Evolutionary conservation across 2,329 filamentous ascomycete species (phyloP), one percentile per base, ranked within the genome.

Genomic region (Phialocephala subalpina): DNA sequence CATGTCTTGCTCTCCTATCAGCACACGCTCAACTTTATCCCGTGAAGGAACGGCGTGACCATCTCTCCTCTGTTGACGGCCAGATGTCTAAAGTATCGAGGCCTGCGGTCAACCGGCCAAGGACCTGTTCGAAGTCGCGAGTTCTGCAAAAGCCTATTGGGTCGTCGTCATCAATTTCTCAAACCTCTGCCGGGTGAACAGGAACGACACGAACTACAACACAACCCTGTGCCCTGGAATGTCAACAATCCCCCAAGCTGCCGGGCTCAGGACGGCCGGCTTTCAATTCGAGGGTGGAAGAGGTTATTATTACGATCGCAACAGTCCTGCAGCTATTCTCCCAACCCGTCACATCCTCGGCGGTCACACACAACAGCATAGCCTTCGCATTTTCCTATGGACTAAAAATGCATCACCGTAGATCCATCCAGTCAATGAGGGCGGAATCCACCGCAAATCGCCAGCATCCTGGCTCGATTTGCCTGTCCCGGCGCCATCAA

Each of bases 341-440:
- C 35, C 57, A 53, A 35, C 47, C 62, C 52, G 58, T 45, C 59
- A 45, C 63, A 63, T 63, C 60, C 60, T 64, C 66, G 67, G 60
- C 62, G 63, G 66, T 67, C 65, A 65, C 65, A 69, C 69, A 68
- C 67, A 58, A 59, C 57, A 65, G 60, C 53, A 60, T 53, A 58
- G 49, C 25, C 62, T 60, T 64, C 58, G 62, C 60, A 65, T 58
- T 63, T 60, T 63, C 60, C 49, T 63, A 60, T 66, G 62, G 64
- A 70, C 66, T 70, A 69, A 69, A 62, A 63, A 67, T 73, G 70
- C 69, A 67, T 63, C 59, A 53, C 58, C 65, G 70, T 47, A 72
- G 70, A 73, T 73, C 70, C 61, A 70, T 69, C 69, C 71, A 72
- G 66, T 69, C 67, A 65, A 65, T 66, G 57, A 65, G 22, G 60